phyloP scores from a whole-genome alignment of 75 land plant genomes.

The Gnetum montanum region DNA sequence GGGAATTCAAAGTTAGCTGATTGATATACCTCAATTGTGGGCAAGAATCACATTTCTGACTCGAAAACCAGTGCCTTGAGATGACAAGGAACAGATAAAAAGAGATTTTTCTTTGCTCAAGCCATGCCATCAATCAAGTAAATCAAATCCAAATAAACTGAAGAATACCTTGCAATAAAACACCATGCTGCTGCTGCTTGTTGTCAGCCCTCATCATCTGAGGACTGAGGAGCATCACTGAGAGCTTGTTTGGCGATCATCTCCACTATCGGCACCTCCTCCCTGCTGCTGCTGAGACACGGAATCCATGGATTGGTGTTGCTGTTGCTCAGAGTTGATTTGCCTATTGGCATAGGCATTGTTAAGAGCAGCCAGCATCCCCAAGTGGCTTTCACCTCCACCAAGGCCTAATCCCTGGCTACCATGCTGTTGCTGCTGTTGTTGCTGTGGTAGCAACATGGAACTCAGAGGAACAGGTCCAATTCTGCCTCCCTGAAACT shows the following conservation, averaged over 20 bases:
- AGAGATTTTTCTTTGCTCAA: too few relatives aligned
- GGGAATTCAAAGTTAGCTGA: too few relatives aligned
- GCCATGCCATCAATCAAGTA: too few relatives aligned
- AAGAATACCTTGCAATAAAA: too few relatives aligned
- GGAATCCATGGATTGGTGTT: slow-evolving; percentile 8
- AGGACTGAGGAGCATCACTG: too few relatives aligned
- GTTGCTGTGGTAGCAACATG: slow-evolving; percentile 54
- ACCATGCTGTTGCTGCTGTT: slow-evolving; percentile 23
- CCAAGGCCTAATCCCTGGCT: slow-evolving; percentile 10
- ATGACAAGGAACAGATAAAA: too few relatives aligned
- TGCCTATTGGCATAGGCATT: slow-evolving; percentile 2
- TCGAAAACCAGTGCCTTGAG: too few relatives aligned
- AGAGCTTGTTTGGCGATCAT: slow-evolving; percentile 5
- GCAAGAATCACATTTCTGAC: too few relatives aligned
- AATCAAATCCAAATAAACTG: too few relatives aligned
- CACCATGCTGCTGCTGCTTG: too few relatives aligned
- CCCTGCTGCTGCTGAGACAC: slow-evolving; percentile 4
- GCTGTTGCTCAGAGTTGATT: slow-evolving; percentile 2
- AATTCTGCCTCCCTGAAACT: slow-evolving; percentile 35
- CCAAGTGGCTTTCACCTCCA: slow-evolving; percentile 5
- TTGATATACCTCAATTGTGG: too few relatives aligned
- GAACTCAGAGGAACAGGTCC: slow-evolving; percentile 48
- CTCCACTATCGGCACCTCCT: slow-evolving; percentile 5
- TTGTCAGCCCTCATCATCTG: too few relatives aligned
- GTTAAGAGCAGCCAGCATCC: slow-evolving; percentile 8